These are phyloP conservation scores for Brassica incana DNA, from an alignment of 345 rosid genomes.

Conservation along the genomic window DNA sequence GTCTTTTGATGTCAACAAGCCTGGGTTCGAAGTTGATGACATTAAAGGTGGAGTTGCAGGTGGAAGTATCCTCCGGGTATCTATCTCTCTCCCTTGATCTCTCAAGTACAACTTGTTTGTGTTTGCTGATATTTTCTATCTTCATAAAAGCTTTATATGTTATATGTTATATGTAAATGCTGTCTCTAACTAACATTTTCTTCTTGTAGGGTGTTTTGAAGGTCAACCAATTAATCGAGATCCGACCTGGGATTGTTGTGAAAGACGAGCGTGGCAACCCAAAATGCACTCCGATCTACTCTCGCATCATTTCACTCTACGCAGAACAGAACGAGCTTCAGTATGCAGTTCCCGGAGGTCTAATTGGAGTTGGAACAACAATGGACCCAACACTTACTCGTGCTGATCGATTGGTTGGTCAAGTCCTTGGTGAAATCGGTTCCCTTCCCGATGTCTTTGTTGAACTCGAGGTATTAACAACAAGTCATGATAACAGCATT, in stretches of 20 bases:
- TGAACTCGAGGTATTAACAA: slow-evolving; percentile 77
- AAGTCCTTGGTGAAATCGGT: slow-evolving; percentile 92
- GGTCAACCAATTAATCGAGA: slow-evolving; percentile 82
- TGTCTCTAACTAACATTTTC: not conserved
- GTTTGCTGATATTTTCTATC: not conserved
- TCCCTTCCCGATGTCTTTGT: slow-evolving; percentile 94
- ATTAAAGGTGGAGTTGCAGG: slow-evolving; percentile 98
- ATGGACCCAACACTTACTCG: slow-evolving; percentile 98
- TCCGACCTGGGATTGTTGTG: slow-evolving; percentile 89
- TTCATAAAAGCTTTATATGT: not conserved
- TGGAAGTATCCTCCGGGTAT: slow-evolving; percentile 92
- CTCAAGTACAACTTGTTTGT: not conserved
- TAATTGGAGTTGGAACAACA: slow-evolving; percentile 96
- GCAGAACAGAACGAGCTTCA: slow-evolving; percentile 97
- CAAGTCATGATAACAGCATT: not conserved
- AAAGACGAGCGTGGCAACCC: slow-evolving; percentile 84
- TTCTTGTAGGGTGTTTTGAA: slow-evolving; percentile 79
- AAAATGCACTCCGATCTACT: slow-evolving; percentile 88
- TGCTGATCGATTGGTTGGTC: slow-evolving; percentile 98
- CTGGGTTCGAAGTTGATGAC: slow-evolving; percentile 92
- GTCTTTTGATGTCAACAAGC: slow-evolving; percentile 95
- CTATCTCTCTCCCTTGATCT: not conserved
- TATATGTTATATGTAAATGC: no score
- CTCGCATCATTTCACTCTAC: slow-evolving; percentile 77
- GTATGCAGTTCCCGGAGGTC: slow-evolving; percentile 98